These are phyloP conservation scores for Podospora pseudocomata DNA, from an alignment of 495 filamentous ascomycete species.

Conservation along the genomic window DNA sequence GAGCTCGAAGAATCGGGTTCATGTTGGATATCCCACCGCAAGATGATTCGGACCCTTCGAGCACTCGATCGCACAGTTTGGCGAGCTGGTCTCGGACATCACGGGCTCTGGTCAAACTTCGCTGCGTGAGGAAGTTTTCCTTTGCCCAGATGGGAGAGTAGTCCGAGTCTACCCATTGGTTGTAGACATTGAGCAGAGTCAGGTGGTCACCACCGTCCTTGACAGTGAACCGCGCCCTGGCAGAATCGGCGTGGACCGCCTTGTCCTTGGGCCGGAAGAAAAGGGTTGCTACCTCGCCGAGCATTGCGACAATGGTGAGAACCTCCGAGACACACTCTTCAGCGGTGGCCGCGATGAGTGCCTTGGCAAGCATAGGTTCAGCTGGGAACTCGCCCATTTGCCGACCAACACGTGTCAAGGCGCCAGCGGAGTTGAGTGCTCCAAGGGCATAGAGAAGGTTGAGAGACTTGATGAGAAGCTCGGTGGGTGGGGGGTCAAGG, in stretches of 20 bases:
- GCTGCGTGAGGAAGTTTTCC: constrained; percentile 93
- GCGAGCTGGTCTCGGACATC: constrained; percentile 92
- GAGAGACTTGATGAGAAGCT: constrained; percentile 84
- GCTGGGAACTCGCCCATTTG: constrained; percentile 98
- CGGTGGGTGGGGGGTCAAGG: constrained; percentile 89
- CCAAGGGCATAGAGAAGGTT: constrained; percentile 92
- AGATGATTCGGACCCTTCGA: constrained; percentile 73
- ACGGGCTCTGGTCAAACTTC: constrained; percentile 77
- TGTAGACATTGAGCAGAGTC: constrained; percentile 92
- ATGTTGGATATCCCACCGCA: constrained; percentile 70
- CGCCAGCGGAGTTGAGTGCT: constrained; percentile 83
- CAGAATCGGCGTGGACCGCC: constrained; percentile 91
- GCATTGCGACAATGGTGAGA: constrained; percentile 90
- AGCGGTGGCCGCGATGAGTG: constrained; percentile 83
- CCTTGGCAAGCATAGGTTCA: constrained; percentile 88
- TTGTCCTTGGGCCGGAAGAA: constrained; percentile 98
- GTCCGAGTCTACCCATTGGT: constrained; percentile 93
- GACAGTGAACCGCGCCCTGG: constrained; percentile 85
- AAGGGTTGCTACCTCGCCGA: constrained; percentile 79
- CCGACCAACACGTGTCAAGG: constrained; percentile 85
- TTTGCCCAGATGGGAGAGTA: constrained; percentile 84
- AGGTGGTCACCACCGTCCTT: constrained; percentile 91
- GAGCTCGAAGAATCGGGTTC: constrained; percentile 75
- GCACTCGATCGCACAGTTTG: constrained; percentile 84
- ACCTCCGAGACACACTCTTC: constrained; percentile 93